Conservation (phyloP, 73 alveolate species). For the Tetrahymena malaccensis region DNA sequence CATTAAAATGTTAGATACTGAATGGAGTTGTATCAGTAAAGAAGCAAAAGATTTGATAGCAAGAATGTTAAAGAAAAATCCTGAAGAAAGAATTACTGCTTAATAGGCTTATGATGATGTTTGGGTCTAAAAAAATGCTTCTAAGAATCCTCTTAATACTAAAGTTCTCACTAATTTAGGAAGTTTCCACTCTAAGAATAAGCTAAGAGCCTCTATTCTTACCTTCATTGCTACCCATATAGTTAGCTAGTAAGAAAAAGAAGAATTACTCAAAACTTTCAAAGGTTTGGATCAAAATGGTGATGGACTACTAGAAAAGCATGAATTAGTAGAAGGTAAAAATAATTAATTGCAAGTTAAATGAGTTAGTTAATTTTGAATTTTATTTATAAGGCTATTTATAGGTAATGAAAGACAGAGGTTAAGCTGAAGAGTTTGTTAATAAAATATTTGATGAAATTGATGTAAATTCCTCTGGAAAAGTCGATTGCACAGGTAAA, state of each 20-base stretch:
- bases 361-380: neutral
- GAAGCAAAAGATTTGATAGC: constrained; percentile 31
- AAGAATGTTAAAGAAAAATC: constrained; percentile 26
- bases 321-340: constrained; percentile 31
- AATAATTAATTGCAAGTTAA: neutral
- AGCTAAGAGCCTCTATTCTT: constrained; percentile 22
- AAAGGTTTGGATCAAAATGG: constrained; percentile 23
- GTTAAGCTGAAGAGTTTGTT: constrained; percentile 16
- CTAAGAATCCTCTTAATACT: constrained; percentile 7
- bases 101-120: constrained; percentile 34
- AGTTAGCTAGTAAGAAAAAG: constrained; percentile 16
- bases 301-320: constrained; percentile 21
- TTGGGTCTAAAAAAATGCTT: constrained; percentile 41
- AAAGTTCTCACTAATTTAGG: constrained; percentile 19
- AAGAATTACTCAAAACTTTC: constrained; percentile 12
- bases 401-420: neutral
- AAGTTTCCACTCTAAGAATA: constrained; percentile 17
- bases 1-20: neutral
- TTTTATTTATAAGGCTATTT: neutral
- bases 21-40: constrained; percentile 33
- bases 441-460: constrained; percentile 31
- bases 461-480: constrained; percentile 17
- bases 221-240: constrained; percentile 17
- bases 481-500: constrained; percentile 26
- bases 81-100: constrained; percentile 19